Conservation (phyloP, 148 eudicot genomes). For the Euryodendron excelsum region DNA sequence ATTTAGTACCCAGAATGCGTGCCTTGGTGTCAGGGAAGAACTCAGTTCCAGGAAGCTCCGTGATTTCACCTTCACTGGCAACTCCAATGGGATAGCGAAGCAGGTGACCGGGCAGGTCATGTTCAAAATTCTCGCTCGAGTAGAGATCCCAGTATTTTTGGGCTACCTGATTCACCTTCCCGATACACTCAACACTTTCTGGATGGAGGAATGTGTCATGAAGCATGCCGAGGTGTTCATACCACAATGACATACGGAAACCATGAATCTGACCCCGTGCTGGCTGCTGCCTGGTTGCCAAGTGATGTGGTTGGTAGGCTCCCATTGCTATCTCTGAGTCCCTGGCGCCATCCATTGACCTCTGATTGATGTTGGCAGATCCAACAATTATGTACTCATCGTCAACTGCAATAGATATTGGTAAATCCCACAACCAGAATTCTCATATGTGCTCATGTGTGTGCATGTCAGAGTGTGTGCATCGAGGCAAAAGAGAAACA, state of each 20-base stretch:
- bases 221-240: slow-evolving; percentile 85
- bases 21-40: slow-evolving; percentile 87
- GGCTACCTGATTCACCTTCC: slow-evolving; percentile 55
- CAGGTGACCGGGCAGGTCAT: slow-evolving; percentile 77
- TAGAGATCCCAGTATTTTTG: slow-evolving; percentile 76
- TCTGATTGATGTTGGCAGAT: slow-evolving; percentile 84
- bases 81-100: slow-evolving; percentile 74
- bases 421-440: not conserved
- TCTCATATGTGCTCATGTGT: no score
- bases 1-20: slow-evolving; percentile 55
- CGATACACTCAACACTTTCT: slow-evolving; percentile 45
- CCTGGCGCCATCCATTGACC: slow-evolving; percentile 84
- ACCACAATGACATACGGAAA: slow-evolving; percentile 82
- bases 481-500: no score
- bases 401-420: slow-evolving; percentile 46
- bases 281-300: slow-evolving; percentile 37
- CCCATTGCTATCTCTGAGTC: slow-evolving; percentile 88
- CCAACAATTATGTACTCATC: slow-evolving; percentile 83
- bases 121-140: slow-evolving; percentile 54
- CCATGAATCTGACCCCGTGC: slow-evolving; percentile 77
- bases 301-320: slow-evolving; percentile 70
- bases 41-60: slow-evolving; percentile 60
- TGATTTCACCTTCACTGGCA: slow-evolving; percentile 58
- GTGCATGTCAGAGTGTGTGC: no score
- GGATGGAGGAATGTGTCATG: slow-evolving; percentile 57